Conservation (phyloP, 768 basidiomycete species). For the Lentinula aciculospora region DNA sequence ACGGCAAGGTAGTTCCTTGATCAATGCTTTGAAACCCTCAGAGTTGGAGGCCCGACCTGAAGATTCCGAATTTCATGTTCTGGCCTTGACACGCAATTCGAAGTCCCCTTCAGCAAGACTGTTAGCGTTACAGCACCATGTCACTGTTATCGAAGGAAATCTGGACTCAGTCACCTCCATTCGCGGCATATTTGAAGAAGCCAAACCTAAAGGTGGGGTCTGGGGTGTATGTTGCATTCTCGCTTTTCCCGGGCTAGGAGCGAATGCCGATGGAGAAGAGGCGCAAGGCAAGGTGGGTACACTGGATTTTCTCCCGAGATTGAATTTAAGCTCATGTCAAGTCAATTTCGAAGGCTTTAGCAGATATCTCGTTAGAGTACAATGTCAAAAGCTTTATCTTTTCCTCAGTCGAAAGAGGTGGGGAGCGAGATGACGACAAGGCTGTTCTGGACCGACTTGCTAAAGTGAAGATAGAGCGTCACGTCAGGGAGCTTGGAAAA, state of each 20-base stretch:
- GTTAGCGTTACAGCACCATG: conserved; percentile 18
- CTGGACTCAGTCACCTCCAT: conserved; percentile 23
- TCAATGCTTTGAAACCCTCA: conserved; percentile 18
- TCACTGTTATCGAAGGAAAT: conserved; percentile 29
- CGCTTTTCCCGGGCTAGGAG: conserved; percentile 35
- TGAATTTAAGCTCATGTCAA: no score
- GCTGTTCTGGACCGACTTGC: conserved; percentile 21
- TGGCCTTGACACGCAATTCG: conserved; percentile 30
- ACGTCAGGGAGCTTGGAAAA: conserved; percentile 23
- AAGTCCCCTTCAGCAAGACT: conserved; percentile 20
- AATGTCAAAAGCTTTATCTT: conserved; percentile 27
- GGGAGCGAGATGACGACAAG: conserved; percentile 26
- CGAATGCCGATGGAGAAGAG: conserved; percentile 30
- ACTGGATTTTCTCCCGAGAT: no score
- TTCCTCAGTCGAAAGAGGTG: conserved; percentile 33
- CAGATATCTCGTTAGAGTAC: conserved; percentile 30
- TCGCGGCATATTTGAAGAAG: conserved; percentile 28
- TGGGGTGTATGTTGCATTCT: conserved; percentile 36
- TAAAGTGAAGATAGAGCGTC: conserved; percentile 31
- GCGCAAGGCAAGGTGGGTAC: conserved; percentile 31
- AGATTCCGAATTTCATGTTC: conserved; percentile 21
- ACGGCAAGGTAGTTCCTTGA: conserved; percentile 28
- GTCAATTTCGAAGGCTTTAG: conserved; percentile 29
- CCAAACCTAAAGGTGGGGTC: conserved; percentile 18
- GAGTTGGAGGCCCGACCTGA: neutral